Evolutionary conservation across 2,329 filamentous ascomycete species (phyloP).

Genomic region (Penicillium oxalicum): DNA sequence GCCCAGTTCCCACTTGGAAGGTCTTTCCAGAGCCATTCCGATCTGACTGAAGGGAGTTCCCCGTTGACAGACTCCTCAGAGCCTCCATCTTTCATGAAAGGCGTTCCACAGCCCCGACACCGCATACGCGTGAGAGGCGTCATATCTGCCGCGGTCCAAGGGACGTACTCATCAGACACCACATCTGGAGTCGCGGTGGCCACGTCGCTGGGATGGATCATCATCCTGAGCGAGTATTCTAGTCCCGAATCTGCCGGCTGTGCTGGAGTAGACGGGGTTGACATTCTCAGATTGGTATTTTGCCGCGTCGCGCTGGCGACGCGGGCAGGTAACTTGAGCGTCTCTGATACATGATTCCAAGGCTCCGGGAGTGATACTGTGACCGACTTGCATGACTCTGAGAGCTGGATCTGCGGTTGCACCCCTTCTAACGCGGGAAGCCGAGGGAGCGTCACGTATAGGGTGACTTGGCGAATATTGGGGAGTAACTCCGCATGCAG

Average conservation of each 20-base stretch:
- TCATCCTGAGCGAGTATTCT: constrained; percentile 51
- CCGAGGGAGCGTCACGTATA: constrained; percentile 47
- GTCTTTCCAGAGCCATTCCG: constrained; percentile 70
- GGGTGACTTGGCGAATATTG: constrained; percentile 55
- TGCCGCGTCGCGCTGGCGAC: constrained; percentile 26
- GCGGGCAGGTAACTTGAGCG: constrained; percentile 46
- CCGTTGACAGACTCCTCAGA: background rate
- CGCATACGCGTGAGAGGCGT: constrained; percentile 24
- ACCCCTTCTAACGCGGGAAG: constrained; percentile 5
- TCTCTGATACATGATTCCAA: constrained; percentile 23
- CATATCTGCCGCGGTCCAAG: constrained; percentile 38
- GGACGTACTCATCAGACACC: constrained; percentile 29
- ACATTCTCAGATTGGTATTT: constrained; percentile 11
- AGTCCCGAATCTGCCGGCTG: constrained; percentile 21
- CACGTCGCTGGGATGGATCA: constrained; percentile 40
- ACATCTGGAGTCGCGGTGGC: constrained; percentile 15
- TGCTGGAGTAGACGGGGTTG: background rate
- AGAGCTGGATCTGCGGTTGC: constrained; percentile 25
- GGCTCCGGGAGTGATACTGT: constrained; percentile 32
- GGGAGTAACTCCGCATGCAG: constrained; percentile 57
- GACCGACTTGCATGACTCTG: constrained; percentile 31
- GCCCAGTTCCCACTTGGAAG: constrained; percentile 96
- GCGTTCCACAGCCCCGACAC: constrained; percentile 35
- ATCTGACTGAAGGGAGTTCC: background rate
- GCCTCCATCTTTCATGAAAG: constrained; percentile 22